Evolutionary conservation across 306 rosid genomes (phyloP).

Genomic region (Carpinus fangiana): DNA sequence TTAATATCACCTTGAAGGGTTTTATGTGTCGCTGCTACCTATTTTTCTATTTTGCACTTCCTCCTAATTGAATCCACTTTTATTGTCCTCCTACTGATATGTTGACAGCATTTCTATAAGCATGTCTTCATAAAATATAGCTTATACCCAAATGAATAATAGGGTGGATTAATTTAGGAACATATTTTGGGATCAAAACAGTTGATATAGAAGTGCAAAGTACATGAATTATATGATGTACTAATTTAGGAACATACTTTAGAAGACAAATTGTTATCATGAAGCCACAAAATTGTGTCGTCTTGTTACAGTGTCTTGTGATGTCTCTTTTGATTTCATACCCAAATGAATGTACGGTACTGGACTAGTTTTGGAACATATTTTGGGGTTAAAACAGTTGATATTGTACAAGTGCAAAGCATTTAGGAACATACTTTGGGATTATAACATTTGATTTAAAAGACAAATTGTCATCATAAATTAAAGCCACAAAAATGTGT

Average conservation of each 20-base stretch:
- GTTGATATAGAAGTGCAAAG: not conserved
- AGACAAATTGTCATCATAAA: not conserved
- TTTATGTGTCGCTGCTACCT: not conserved
- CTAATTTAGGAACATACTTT: too few relatives aligned
- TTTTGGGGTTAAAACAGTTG: too few relatives aligned
- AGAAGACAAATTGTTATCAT: too few relatives aligned
- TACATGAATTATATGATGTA: not conserved
- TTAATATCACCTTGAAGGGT: not conserved
- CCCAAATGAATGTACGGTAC: too few relatives aligned
- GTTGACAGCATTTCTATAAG: not conserved
- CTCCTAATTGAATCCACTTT: too few relatives aligned
- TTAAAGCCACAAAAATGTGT: not conserved
- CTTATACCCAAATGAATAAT: not conserved
- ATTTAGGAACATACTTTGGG: too few relatives aligned
- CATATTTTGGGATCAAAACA: not conserved
- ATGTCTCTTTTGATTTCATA: too few relatives aligned
- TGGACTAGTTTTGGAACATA: too few relatives aligned
- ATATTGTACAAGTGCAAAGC: too few relatives aligned
- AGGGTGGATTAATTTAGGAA: not conserved
- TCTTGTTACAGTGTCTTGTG: too few relatives aligned
- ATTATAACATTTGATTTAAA: not conserved
- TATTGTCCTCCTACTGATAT: not conserved
- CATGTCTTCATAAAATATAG: conserved; percentile 1
- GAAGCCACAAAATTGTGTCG: too few relatives aligned
- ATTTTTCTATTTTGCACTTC: too few relatives aligned